Percentiles rank a stretch among this genome's conserved stretches.
Conservation (phyloP, 2,329 filamentous ascomycete genomes). For the Pyrenochaeta sp. region DNA sequence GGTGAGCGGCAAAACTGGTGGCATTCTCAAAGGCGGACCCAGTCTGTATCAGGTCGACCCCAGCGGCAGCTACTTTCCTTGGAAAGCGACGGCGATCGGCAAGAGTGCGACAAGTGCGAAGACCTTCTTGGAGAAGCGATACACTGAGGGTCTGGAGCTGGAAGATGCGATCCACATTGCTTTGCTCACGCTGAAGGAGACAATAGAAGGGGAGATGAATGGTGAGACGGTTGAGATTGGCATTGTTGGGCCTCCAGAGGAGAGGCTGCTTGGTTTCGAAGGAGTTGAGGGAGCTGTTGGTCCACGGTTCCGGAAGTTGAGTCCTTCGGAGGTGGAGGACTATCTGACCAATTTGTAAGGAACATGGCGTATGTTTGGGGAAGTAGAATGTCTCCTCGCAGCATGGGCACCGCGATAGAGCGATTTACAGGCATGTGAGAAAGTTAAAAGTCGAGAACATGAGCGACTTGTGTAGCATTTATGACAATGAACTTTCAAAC, state of each 20-base stretch:
- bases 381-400: background rate
- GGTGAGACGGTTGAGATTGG: slow-evolving; percentile 98
- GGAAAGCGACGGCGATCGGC: slow-evolving; percentile 99
- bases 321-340: slow-evolving; percentile 97
- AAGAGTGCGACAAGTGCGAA: slow-evolving; percentile 98
- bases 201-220: slow-evolving; percentile 99
- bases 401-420: slow-evolving; percentile 18
- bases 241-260: slow-evolving; percentile 92
- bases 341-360: slow-evolving; percentile 96
- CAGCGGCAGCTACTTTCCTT: slow-evolving; percentile 98
- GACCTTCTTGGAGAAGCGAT: slow-evolving; percentile 99
- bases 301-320: slow-evolving; percentile 92
- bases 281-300: slow-evolving; percentile 85
- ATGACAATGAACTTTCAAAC: slow-evolving; percentile 30
- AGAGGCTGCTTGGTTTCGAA: slow-evolving; percentile 91
- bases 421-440: slow-evolving; percentile 2
- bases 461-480: slow-evolving; percentile 30
- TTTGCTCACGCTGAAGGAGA: slow-evolving; percentile 96
- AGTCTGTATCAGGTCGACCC: slow-evolving; percentile 99
- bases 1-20: slow-evolving; percentile 86
- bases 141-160: slow-evolving; percentile 94
- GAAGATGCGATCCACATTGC: slow-evolving; percentile 99
- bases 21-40: slow-evolving; percentile 92
- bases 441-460: slow-evolving; percentile 13
- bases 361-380: background rate